phyloP scores from a whole-genome alignment of 2,329 filamentous ascomycete species.

The Bipolaris bicolor region DNA sequence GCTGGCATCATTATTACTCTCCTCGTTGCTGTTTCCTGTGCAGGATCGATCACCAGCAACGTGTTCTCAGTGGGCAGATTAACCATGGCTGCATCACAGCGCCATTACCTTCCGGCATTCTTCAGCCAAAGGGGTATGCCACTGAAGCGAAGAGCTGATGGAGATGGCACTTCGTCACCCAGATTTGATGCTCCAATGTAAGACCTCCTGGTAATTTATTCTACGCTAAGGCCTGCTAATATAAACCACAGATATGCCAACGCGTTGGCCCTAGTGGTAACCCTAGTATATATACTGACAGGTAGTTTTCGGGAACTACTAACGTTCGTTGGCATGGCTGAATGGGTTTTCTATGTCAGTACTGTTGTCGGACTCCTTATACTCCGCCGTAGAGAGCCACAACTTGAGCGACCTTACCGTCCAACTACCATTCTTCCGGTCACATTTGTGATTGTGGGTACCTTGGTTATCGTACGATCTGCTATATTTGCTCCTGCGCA shows the following conservation, averaged over 20 bases:
- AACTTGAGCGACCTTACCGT: slow-evolving; percentile 62
- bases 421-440: slow-evolving; percentile 59
- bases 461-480: slow-evolving; percentile 64
- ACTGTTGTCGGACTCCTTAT: slow-evolving; percentile 65
- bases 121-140: slow-evolving; percentile 41
- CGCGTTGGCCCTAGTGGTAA: slow-evolving; percentile 38
- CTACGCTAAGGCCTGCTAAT: slow-evolving; percentile 17
- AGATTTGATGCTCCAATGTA: slow-evolving; percentile 45
- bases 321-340: slow-evolving; percentile 55
- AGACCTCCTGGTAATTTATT: background rate
- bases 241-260: slow-evolving; percentile 36
- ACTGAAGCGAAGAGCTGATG: slow-evolving; percentile 7
- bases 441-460: slow-evolving; percentile 63
- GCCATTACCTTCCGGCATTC: slow-evolving; percentile 43
- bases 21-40: slow-evolving; percentile 66
- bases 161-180: slow-evolving; percentile 6
- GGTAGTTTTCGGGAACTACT: slow-evolving; percentile 67
- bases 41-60: slow-evolving; percentile 67
- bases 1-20: slow-evolving; percentile 62
- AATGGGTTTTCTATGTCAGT: slow-evolving; percentile 68
- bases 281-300: slow-evolving; percentile 64
- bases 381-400: slow-evolving; percentile 63
- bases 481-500: slow-evolving; percentile 65
- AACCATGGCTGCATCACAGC: slow-evolving; percentile 60
- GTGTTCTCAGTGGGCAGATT: slow-evolving; percentile 68